Base-by-base conservation (phyloP, 257 asterid genomes). In the Jasminum sambac region DNA sequence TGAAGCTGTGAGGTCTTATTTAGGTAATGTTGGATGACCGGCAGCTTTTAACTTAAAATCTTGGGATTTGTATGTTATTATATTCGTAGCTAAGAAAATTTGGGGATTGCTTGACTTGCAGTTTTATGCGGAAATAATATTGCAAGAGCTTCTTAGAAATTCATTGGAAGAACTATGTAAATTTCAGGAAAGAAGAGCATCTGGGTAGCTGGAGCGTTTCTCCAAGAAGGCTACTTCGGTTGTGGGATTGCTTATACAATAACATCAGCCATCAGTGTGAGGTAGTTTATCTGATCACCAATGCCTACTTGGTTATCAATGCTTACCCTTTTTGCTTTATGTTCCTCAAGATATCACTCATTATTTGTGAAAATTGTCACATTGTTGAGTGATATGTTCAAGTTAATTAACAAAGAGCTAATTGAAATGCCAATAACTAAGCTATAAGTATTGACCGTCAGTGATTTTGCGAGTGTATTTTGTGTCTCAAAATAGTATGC, bases 171-270 rank as follows among this genome's bases (percentile, higher is more conserved):
- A 9, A 52, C 61, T 19, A 52, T 19, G 61, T 52, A 52, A 17
- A 52, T 17, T 17, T 21, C 80, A 86, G 92, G 92, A 38, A 73
- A 75, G 78, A 84, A 79, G 82, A 82, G 83, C 61, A 78, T 73
- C 82, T 77, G 83, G 85, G 79, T 82, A 58, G 82, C 78, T 7
- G 85, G 74, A 64, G 11, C 79, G 62, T 87, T 87, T 69, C 77
- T 84, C 68, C 86, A 86, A 38, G 89, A 86, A 72, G 79, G 85
- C 75, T 84, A 77, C 74, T 87, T 74, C 42, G 92, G 92, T 71
- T 84, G 77, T 63, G 89, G 85, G 66, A 62, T 87, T 79, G 92
- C 89, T 21, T 87, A 84, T 42, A 84, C 92, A 19, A 87, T 87
- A 59, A 87, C 90, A 12, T 23, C 92, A 59, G 89, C 87, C 63